Evolutionary conservation across 2,329 filamentous ascomycete genomes (phyloP).

Genomic region (Lasiodiplodia theobromae): DNA sequence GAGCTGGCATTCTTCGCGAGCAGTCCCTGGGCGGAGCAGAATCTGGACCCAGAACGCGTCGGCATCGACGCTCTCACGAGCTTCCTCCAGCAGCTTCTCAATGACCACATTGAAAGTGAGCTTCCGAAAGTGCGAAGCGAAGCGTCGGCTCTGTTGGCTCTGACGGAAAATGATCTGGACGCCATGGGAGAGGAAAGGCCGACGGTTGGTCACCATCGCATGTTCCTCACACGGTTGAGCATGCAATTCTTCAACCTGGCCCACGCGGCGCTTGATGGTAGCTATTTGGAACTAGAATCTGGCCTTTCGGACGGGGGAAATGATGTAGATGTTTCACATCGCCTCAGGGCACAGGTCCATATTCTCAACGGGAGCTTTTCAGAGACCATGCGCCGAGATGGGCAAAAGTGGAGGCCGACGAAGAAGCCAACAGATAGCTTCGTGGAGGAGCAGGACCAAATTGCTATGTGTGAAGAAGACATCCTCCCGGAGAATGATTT

Average conservation of each 20-base stretch:
- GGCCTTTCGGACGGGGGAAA: not conserved
- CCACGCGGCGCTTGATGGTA: constrained; percentile 1
- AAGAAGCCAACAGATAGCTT: not conserved
- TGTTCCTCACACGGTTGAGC: constrained; percentile 4
- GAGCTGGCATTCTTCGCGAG: constrained; percentile 5
- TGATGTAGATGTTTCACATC: not conserved
- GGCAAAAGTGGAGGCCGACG: not conserved
- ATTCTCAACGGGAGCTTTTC: not conserved
- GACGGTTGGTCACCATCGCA: not conserved
- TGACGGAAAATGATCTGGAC: not conserved
- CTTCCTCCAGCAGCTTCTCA: constrained; percentile 1
- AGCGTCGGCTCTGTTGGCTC: not conserved
- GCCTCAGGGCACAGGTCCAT: constrained; percentile 2
- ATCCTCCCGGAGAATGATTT: not conserved
- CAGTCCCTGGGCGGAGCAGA: constrained; percentile 24
- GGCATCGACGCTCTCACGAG: not conserved
- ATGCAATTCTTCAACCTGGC: constrained; percentile 18
- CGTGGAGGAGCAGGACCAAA: not conserved
- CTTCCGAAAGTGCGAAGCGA: constrained; percentile 7
- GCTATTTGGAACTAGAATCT: not conserved
- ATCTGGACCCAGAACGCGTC: constrained; percentile 13
- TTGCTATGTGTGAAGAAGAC: not conserved
- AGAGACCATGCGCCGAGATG: not conserved
- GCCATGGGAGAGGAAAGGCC: not conserved
- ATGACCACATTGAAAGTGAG: constrained; percentile 5